phyloP scores from a whole-genome alignment of 306 rosid species.

The Acacia melanoxylon region DNA sequence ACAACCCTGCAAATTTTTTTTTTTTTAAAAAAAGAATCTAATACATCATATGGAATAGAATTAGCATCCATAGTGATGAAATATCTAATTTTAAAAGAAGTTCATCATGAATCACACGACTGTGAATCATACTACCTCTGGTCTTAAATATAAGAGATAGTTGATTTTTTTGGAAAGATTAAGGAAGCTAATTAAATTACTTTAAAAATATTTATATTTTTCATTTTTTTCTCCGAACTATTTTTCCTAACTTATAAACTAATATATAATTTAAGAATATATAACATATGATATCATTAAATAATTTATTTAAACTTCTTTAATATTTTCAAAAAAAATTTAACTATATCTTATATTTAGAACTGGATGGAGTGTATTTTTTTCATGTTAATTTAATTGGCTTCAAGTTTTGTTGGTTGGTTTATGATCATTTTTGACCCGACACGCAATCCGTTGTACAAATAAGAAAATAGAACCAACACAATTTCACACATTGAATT shows the following conservation, averaged over 20 bases:
- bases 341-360: no score
- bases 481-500: neutral
- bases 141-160: no score
- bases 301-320: no score
- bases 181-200: no score
- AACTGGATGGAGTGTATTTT: no score
- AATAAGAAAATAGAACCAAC: neutral
- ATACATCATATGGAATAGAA: neutral
- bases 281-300: no score
- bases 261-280: no score
- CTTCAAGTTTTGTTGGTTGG: neutral
- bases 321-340: no score
- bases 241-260: no score
- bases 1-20: neutral
- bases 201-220: no score
- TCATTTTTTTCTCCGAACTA: no score
- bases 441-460: neutral
- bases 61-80: neutral
- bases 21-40: neutral
- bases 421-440: neutral
- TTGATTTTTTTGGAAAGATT: fast-evolving
- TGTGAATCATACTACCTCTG: no score
- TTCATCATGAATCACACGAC: neutral
- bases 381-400: neutral
- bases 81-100: neutral